Evolutionary conservation across 2,329 filamentous ascomycete species (phyloP).

Genomic region (Talaromyces sp.): DNA sequence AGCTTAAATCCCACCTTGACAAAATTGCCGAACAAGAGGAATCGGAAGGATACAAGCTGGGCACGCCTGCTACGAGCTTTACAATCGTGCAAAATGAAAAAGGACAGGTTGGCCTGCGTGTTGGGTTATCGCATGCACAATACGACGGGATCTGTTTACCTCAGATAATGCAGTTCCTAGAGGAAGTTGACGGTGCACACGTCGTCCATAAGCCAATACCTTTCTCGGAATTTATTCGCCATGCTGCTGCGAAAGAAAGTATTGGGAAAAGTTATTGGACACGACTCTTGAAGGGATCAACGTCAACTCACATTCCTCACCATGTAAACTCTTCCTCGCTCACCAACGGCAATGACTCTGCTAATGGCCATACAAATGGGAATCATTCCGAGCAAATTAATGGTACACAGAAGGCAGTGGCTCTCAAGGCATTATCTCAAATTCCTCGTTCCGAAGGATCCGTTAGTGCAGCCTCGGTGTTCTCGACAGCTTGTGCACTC

Average conservation of each 20-base stretch:
- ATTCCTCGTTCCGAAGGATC: neutral
- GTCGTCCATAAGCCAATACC: neutral
- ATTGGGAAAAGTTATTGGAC: neutral
- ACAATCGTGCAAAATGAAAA: neutral
- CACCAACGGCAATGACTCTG: neutral
- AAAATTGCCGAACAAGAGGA: neutral
- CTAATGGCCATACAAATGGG: neutral
- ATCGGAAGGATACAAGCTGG: neutral
- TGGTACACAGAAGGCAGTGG: neutral
- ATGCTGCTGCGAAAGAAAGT: neutral
- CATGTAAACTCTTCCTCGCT: neutral
- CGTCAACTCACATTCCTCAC: neutral
- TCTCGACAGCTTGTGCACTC: neutral
- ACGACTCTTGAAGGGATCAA: neutral
- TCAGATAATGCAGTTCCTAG: neutral
- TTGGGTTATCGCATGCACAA: neutral
- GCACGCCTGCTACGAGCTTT: neutral
- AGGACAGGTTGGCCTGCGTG: neutral
- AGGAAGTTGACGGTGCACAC: neutral
- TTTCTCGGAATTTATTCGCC: neutral
- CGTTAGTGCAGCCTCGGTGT: neutral
- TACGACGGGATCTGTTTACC: neutral
- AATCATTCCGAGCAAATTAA: neutral
- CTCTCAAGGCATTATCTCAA: neutral
- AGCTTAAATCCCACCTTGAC: neutral